Conservation (phyloP, 177 flowering plant species). For the Vitis hybrid region DNA sequence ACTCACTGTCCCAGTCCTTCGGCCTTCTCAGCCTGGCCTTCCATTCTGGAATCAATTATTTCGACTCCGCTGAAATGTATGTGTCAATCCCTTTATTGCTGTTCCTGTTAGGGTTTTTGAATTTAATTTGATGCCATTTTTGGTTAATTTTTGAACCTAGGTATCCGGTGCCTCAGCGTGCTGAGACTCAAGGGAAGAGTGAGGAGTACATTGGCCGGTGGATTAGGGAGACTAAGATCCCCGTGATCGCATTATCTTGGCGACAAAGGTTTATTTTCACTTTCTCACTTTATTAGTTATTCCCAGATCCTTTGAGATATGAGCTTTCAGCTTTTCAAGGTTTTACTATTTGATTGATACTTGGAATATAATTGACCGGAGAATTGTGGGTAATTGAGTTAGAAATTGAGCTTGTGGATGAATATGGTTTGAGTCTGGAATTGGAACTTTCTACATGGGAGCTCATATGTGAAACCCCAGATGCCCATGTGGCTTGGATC, state of each 20-base stretch:
- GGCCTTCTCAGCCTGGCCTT: slow-evolving; percentile 71
- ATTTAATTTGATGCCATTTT: background rate
- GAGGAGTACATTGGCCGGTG: slow-evolving; percentile 79
- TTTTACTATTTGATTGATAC: too few relatives aligned
- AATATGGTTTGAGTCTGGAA: too few relatives aligned
- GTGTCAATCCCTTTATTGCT: background rate
- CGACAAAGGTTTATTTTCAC: slow-evolving; percentile 66
- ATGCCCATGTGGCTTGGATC: too few relatives aligned
- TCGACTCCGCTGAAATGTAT: slow-evolving; percentile 91
- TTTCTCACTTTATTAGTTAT: background rate
- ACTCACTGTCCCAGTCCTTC: slow-evolving; percentile 60
- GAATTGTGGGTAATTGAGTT: too few relatives aligned
- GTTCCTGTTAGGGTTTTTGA: background rate
- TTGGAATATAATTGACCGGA: too few relatives aligned
- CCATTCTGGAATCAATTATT: slow-evolving; percentile 73
- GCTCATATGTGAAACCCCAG: too few relatives aligned
- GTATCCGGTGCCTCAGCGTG: slow-evolving; percentile 91
- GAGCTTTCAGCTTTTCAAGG: too few relatives aligned
- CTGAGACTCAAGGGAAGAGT: slow-evolving; percentile 82
- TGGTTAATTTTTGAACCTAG: slow-evolving; percentile 21
- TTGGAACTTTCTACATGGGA: too few relatives aligned
- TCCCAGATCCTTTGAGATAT: too few relatives aligned
- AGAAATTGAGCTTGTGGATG: too few relatives aligned
- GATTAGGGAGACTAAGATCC: slow-evolving; percentile 53
- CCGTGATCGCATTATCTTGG: slow-evolving; percentile 58